Base-by-base conservation (phyloP, 2,329 filamentous ascomycete species). In the Talaromyces sp. region DNA sequence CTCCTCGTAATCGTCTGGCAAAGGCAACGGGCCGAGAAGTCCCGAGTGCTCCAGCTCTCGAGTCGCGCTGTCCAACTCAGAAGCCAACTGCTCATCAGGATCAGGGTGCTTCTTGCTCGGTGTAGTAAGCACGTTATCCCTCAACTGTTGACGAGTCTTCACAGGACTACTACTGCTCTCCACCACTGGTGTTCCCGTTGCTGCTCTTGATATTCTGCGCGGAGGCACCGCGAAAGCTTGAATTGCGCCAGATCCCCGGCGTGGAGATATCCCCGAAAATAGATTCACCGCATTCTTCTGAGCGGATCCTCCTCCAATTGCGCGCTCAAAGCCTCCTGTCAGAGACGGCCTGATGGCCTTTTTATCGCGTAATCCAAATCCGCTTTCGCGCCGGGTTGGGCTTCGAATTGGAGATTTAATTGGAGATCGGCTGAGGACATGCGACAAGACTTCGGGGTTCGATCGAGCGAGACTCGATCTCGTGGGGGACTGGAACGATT, bases 401-500 rank as follows among this genome's bases (percentile, higher is more conserved):
- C 65, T 66, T 70, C 70, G 62, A 65, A 66, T 59, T 65, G 63
- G 71, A 67, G 63, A 76, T 73, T 64, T 74, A 62, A 50, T 75
- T 68, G 67, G 76, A 67, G 67, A 75, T 70, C 61, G 76, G 76
- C 68, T 76, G 67, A 69, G 76, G 72, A 70, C 69, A 65, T 81
- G 78, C 61, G 80, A 76, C 36, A 87, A 73, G 6, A 87, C 78
- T 10, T 86, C 82, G 0, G 87, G 85, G 64, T 89, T 84, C 55
- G 84, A 82, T 65, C 84, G 83, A 61, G 86, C 79, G 14, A 89
- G 74, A 67, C 86, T 90, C 12, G 87, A 81, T 69, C 82, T 85
- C 0, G 87, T 89, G 0, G 88, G 87, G n/a, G 87, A 89, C 59
- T 84, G 84, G 69, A 87, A 89, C 0, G 87, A 89, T 0, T 84